A percentile compares a stretch with the other conserved stretches of the same genome.
Evolutionary conservation across 768 basidiomycete genomes (phyloP).

Genomic region (Coprinopsis sp.): DNA sequence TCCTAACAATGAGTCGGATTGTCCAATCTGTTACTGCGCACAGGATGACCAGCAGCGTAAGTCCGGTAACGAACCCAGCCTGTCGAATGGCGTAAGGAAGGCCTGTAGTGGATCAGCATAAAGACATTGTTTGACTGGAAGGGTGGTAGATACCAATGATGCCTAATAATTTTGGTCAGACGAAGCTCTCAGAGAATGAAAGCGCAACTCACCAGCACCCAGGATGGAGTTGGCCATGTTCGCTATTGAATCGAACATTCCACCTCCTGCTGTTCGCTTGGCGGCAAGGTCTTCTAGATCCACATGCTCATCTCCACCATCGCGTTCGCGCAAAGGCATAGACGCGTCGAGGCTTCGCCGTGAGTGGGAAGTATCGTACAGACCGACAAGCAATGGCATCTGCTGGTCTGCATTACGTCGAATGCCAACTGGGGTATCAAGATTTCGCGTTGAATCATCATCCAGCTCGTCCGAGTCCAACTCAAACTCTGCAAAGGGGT

Average conservation of each 20-base stretch:
- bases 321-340: constrained; percentile 39
- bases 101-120: constrained; percentile 45
- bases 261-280: constrained; percentile 64
- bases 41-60: constrained; percentile 74
- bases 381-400: constrained; percentile 76
- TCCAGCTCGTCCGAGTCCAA: constrained; percentile 82
- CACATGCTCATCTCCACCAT: constrained; percentile 33
- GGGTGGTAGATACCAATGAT: constrained; percentile 54
- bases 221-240: constrained; percentile 97
- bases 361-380: constrained; percentile 61
- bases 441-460: constrained; percentile 31
- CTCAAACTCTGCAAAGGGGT: constrained; percentile 69
- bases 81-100: constrained; percentile 92
- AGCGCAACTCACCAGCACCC: constrained; percentile 66
- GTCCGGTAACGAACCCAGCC: constrained; percentile 88
- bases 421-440: constrained; percentile 24
- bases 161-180: constrained; percentile 34
- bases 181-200: constrained; percentile 11
- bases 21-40: constrained; percentile 96
- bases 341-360: constrained; percentile 56
- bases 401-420: constrained; percentile 45
- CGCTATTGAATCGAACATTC: constrained; percentile 73
- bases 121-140: not conserved
- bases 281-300: constrained; percentile 71
- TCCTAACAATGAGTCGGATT: constrained; percentile 90